Percentiles rank a stretch among this genome's conserved stretches.
Evolutionary conservation across 106 monocot species (phyloP).

Genomic region (Apostasia ramifera): DNA sequence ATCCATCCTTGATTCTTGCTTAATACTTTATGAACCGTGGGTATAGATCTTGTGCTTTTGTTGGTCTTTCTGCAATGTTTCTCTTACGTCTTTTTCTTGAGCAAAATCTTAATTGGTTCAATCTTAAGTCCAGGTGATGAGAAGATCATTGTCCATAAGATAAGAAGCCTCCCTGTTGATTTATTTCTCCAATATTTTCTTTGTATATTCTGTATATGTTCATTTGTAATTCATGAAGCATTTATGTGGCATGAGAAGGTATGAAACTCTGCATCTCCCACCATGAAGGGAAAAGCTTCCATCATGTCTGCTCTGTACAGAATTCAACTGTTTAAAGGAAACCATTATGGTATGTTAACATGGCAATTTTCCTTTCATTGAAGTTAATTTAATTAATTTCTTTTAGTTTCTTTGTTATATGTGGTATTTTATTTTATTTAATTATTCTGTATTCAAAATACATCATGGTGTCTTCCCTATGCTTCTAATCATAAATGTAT

Average conservation of each 20-base stretch:
- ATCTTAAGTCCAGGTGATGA: background rate
- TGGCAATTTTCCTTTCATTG: background rate
- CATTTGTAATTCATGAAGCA: constrained; percentile 8
- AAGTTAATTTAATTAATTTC: background rate
- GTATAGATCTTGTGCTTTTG: background rate
- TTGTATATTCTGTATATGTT: constrained; percentile 6
- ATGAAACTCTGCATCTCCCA: background rate
- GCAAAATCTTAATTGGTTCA: background rate
- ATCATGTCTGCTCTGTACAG: constrained; percentile 2
- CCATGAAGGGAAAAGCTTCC: background rate
- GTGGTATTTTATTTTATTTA: too few relatives aligned
- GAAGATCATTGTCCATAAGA: background rate
- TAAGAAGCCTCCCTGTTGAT: background rate
- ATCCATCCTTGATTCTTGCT: background rate
- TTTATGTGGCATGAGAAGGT: background rate
- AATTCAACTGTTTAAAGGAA: background rate
- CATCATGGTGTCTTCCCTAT: too few relatives aligned
- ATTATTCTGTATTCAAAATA: too few relatives aligned
- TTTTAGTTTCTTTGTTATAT: too few relatives aligned
- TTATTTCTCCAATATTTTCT: background rate
- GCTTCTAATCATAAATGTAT: too few relatives aligned
- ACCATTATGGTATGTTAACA: too few relatives aligned
- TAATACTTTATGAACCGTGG: background rate
- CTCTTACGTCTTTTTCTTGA: background rate
- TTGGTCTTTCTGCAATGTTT: background rate